Evolutionary conservation across 2,329 filamentous ascomycete genomes (phyloP).

Genomic region (Aschersonia sp.): DNA sequence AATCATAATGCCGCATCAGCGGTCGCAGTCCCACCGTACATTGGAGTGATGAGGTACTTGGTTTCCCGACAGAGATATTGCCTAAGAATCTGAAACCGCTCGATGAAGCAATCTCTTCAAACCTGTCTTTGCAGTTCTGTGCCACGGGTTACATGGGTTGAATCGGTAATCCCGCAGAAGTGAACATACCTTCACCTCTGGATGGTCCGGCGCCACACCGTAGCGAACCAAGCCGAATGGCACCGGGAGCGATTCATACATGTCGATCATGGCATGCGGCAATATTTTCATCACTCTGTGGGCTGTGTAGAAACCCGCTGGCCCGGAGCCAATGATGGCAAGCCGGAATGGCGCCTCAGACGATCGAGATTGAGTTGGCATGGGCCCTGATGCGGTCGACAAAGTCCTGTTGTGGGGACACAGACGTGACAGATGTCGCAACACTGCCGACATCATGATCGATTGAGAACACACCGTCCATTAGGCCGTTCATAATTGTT

Average conservation of each 20-base stretch:
- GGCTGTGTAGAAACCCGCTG: conserved; percentile 90
- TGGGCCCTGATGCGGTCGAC: not conserved
- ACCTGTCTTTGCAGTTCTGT: conserved; percentile 89
- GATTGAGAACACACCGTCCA: not conserved
- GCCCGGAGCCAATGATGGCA: conserved; percentile 84
- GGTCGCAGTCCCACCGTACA: conserved; percentile 47
- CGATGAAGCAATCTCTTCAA: conserved; percentile 72
- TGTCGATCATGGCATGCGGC: conserved; percentile 62
- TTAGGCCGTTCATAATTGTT: not conserved
- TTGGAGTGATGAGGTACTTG: conserved; percentile 21
- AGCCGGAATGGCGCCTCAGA: conserved; percentile 51
- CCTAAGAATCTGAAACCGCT: conserved; percentile 81
- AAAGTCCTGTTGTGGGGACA: not conserved
- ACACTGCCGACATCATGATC: not conserved
- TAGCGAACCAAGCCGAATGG: conserved; percentile 87
- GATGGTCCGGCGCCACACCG: conserved; percentile 95
- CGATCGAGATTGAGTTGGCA: not conserved
- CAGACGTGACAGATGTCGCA: not conserved
- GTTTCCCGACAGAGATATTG: conserved; percentile 64
- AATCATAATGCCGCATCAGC: conserved; percentile 75
- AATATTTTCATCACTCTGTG: conserved; percentile 70
- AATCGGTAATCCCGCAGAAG: not conserved
- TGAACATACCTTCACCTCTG: conserved; percentile 78
- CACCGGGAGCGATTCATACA: conserved; percentile 90
- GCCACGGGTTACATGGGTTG: not conserved